Evolutionary conservation across 2,329 filamentous ascomycete genomes (phyloP).

Genomic region (Seiridium cupressi): DNA sequence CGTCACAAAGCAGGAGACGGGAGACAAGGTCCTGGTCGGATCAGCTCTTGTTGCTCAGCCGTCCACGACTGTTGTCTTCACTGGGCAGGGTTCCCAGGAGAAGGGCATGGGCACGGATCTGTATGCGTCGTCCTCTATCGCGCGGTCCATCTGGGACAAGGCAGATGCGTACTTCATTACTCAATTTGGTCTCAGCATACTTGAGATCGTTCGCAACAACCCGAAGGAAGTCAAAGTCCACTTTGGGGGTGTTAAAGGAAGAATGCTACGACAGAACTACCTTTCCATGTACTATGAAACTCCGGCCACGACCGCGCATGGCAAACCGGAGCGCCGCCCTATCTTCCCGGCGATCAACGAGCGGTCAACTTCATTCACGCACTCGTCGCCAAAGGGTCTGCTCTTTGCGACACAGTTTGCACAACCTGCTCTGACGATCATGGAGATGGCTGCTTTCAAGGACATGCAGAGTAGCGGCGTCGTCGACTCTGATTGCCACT

Average conservation of each 20-base stretch:
- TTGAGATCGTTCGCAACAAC: slow-evolving; percentile 34
- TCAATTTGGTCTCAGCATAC: slow-evolving; percentile 27
- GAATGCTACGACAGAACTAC: slow-evolving; percentile 31
- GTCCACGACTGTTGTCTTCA: slow-evolving; percentile 35
- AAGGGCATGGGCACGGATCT: slow-evolving; percentile 40
- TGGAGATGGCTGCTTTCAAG: slow-evolving; percentile 25
- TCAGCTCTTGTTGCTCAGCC: slow-evolving; percentile 24
- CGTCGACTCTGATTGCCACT: slow-evolving; percentile 18
- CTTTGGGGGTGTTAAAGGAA: slow-evolving; percentile 33
- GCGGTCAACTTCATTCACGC: slow-evolving; percentile 24
- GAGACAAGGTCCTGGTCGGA: slow-evolving; percentile 26
- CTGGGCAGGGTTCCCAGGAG: slow-evolving; percentile 38
- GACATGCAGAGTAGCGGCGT: slow-evolving; percentile 26
- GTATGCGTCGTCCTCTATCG: slow-evolving; percentile 29
- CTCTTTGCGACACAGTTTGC: slow-evolving; percentile 33
- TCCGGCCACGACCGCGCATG: slow-evolving; percentile 14
- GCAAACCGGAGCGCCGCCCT: slow-evolving; percentile 13
- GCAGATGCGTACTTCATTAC: slow-evolving; percentile 31
- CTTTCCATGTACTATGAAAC: slow-evolving; percentile 21
- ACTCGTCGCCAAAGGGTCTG: slow-evolving; percentile 21
- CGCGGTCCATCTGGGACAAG: slow-evolving; percentile 32
- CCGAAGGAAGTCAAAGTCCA: slow-evolving; percentile 33
- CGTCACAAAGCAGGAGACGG: slow-evolving; percentile 25
- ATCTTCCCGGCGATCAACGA: slow-evolving; percentile 20
- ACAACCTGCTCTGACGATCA: slow-evolving; percentile 28